phyloP scores from a whole-genome alignment of 2,329 filamentous ascomycete genomes.

The Ophiobolus disseminans region DNA sequence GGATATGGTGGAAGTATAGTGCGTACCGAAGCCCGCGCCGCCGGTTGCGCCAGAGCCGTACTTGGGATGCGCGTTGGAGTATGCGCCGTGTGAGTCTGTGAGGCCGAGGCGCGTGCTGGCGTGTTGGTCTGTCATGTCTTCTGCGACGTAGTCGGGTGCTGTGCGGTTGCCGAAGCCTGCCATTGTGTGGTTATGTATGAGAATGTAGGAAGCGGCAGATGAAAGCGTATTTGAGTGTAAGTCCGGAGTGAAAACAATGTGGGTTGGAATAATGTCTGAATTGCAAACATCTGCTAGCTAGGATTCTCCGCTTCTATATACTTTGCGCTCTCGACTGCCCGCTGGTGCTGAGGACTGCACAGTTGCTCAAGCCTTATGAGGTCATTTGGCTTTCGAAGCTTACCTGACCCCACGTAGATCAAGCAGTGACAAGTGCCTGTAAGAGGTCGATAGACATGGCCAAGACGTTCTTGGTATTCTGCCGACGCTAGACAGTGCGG shows the following conservation, averaged over 20 bases:
- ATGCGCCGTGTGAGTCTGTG: conserved; percentile 32
- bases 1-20: background rate
- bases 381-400: conserved; percentile 30
- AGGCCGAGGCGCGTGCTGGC: conserved; percentile 37
- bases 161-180: conserved; percentile 49
- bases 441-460: conserved; percentile 27
- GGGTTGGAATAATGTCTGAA: background rate
- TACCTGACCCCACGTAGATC: conserved; percentile 20
- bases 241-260: background rate
- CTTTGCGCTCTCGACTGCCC: background rate
- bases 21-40: conserved; percentile 41
- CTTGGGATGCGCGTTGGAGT: conserved; percentile 33
- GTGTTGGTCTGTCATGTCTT: conserved; percentile 29
- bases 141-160: conserved; percentile 24
- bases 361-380: conserved; percentile 33
- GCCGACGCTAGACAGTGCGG: conserved; percentile 10
- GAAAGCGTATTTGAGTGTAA: background rate
- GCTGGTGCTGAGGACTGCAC: background rate
- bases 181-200: conserved; percentile 22
- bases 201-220: background rate
- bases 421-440: conserved; percentile 11
- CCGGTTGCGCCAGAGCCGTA: conserved; percentile 44
- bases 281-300: background rate
- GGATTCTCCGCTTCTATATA: background rate
- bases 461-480: conserved; percentile 31